These are phyloP conservation scores for Polytrichum commune DNA, from an alignment of 225 moss, liverwort and hornwort species.

Conservation along the genomic window DNA sequence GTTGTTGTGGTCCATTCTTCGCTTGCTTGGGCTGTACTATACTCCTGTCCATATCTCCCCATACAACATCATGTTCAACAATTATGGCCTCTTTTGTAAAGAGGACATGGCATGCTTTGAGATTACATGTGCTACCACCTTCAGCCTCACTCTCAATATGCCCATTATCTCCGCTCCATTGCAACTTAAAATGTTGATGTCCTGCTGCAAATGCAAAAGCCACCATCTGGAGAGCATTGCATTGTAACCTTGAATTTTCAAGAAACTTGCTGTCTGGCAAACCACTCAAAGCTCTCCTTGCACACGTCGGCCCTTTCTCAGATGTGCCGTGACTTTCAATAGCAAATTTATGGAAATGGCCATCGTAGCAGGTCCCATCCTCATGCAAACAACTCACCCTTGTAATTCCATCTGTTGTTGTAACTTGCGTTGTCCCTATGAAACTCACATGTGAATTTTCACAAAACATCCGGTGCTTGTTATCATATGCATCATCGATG, in stretches of 20 bases:
- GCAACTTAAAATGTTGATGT: not conserved
- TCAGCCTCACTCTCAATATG: not conserved
- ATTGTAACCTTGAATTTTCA: not conserved
- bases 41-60: too few species aligned
- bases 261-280: not conserved
- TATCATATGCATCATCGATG: not conserved
- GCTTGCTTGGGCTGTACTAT: too few species aligned
- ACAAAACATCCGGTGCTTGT: not conserved
- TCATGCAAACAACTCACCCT: not conserved
- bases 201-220: not conserved
- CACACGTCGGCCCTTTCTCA: not conserved
- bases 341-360: constrained; percentile 1
- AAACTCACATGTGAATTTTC: not conserved
- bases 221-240: not conserved
- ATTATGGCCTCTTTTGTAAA: too few species aligned
- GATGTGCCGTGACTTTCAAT: too few species aligned
- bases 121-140: too few species aligned
- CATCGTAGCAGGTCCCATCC: not conserved
- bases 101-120: too few species aligned
- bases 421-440: not conserved
- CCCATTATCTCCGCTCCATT: not conserved
- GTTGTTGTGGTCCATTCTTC: too few species aligned
- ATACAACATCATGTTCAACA: too few species aligned
- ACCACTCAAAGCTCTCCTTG: not conserved
- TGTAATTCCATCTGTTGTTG: not conserved